Base-by-base conservation (phyloP, 1,139 yeast genomes). In the Pichia sp. region DNA sequence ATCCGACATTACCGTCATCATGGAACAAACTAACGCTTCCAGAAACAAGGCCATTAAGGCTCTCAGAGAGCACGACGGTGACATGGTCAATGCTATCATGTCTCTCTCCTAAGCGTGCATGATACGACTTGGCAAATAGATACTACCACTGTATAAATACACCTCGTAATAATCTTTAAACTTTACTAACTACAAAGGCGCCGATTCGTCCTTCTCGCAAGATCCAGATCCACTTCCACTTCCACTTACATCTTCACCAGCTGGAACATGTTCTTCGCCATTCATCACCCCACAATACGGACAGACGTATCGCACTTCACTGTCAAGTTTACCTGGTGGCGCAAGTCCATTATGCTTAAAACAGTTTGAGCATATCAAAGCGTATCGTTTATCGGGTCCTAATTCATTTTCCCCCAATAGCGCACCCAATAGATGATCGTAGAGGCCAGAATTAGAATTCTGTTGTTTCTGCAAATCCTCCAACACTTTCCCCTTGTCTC, bases 21-120 rank as follows among this genome's bases (percentile, higher is more conserved):
- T 81, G 59, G 94, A 84, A 59, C 98, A 91, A 71, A 82, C 96
- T 54, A 81, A 77, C 57, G 91, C 78, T 46, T 72, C 96, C 40
- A 80, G 88, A 70, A 77, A 76, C 52, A 83, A 85, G 73, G 97
- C 97, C 48, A 84, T 77, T 56, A 82, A 80, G 65, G 95, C 96
- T 53, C 75, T 91, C 64, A 81, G 74, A 64, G 79, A 75, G 53
- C 88, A 88, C 72, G 75, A 85, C 56, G 87, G 91, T 64, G 97
- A 91, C 64, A 79, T 91, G 68, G 96, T 91, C 62, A 88, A 87
- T 61, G 91, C 96, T 52, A 85, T 88, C 62, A 85, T 88, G 94
- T 83, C 85, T 52, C 72, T 88, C 63, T 77, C 91, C 35, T 44
- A 34, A 32, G 12, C 19, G 6, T 26, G 27, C 9, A 28, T 5